Evolutionary conservation across 306 rosid genomes (phyloP).

Genomic region (Rosa lucieae): DNA sequence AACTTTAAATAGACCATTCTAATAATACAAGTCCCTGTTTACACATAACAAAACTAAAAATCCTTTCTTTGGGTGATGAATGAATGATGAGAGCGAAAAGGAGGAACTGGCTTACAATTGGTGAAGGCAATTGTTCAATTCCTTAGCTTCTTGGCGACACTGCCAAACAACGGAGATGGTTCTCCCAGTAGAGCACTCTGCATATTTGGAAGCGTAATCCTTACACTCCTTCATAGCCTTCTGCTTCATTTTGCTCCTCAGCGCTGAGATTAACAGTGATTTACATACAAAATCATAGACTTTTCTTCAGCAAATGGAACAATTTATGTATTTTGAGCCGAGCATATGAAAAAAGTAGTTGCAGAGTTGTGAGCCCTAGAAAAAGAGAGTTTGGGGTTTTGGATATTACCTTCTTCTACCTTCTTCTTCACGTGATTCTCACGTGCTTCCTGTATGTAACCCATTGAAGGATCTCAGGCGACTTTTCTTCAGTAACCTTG

Average conservation of each 20-base stretch:
- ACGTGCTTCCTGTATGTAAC: constrained; percentile 81
- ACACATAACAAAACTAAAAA: not conserved
- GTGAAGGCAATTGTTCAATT: constrained; percentile 83
- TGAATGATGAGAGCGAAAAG: not conserved
- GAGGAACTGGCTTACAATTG: constrained; percentile 51
- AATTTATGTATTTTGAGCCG: not conserved
- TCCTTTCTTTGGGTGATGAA: not conserved
- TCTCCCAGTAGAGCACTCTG: constrained; percentile 80
- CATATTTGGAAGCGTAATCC: constrained; percentile 66
- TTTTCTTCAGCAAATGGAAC: not conserved
- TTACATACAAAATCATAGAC: not conserved
- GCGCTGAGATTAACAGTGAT: constrained; percentile 38
- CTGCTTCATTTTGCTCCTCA: constrained; percentile 94
- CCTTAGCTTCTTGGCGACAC: constrained; percentile 77
- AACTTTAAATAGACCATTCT: not conserved
- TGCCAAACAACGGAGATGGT: constrained; percentile 81
- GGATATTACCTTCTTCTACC: constrained; percentile 76
- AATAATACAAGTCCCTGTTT: too few species aligned
- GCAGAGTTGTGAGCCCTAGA: too few species aligned
- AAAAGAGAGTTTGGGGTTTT: not conserved
- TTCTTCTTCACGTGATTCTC: constrained; percentile 98
- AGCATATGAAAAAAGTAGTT: not conserved
- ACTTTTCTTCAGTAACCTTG: not conserved
- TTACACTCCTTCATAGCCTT: constrained; percentile 85
- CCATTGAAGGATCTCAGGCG: constrained; percentile 41